A percentile compares a stretch with the other conserved stretches of the same genome.
phyloP scores from a whole-genome alignment of 176 grass and related monocot species.

The Rhynchospora breviuscula region DNA sequence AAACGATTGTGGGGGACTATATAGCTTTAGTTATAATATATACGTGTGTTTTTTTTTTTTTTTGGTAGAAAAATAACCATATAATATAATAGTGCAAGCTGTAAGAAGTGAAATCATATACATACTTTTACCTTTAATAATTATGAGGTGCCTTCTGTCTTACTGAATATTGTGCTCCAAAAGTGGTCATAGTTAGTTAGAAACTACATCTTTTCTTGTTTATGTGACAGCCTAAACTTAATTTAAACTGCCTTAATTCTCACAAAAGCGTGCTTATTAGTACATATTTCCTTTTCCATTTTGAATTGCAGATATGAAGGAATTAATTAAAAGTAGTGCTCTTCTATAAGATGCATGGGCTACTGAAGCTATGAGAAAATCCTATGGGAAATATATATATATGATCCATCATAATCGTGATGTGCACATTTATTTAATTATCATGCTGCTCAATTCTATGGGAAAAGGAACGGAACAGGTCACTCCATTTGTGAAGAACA shows the following conservation, averaged over 20 bases:
- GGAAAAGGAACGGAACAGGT: background rate
- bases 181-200: background rate
- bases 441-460: background rate
- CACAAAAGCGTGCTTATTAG: background rate
- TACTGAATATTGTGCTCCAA: background rate
- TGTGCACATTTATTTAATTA: background rate
- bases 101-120: background rate
- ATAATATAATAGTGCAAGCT: too few species aligned
- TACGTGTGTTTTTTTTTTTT: too few species aligned
- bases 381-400: background rate
- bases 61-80: too few species aligned
- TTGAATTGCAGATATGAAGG: conserved; percentile 2
- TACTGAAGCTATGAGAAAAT: conserved; percentile 1
- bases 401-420: background rate
- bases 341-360: background rate
- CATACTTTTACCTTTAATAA: background rate
- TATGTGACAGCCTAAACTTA: background rate
- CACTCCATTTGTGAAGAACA: background rate
- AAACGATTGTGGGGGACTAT: background rate
- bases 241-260: background rate
- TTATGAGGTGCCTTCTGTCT: background rate
- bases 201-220: background rate
- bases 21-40: too few species aligned
- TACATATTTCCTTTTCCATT: background rate
- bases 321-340: background rate